Percentiles rank a stretch among this genome's conserved stretches.
Evolutionary conservation across 352 stramenopile genomes (phyloP).

Genomic region (Phytophthora tubulina): DNA sequence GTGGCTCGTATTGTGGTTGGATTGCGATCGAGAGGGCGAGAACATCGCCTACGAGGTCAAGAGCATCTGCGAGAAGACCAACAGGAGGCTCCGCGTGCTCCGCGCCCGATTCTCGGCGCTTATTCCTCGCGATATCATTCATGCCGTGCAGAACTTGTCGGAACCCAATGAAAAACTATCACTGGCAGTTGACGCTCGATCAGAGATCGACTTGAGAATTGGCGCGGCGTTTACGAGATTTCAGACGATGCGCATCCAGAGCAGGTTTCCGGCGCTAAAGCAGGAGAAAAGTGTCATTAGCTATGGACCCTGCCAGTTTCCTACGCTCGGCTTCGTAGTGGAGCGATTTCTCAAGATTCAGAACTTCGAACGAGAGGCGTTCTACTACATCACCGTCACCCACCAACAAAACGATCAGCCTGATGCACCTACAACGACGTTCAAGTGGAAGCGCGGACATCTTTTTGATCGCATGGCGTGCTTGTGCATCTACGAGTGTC

Average conservation of each 20-base stretch:
- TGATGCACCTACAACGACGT: slow-evolving; percentile 81
- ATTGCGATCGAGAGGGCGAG: slow-evolving; percentile 99
- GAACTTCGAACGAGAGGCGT: slow-evolving; percentile 97
- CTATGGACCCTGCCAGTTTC: slow-evolving; percentile 99
- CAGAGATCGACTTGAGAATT: slow-evolving; percentile 96
- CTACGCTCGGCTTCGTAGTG: slow-evolving; percentile 98
- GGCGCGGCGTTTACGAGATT: slow-evolving; percentile 96
- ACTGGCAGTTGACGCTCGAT: slow-evolving; percentile 90
- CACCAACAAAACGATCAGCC: slow-evolving; percentile 62
- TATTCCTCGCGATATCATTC: slow-evolving; percentile 92
- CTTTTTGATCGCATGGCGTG: slow-evolving; percentile 96
- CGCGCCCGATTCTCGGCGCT: slow-evolving; percentile 95
- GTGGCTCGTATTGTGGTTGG: slow-evolving; percentile 97
- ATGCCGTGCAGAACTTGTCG: slow-evolving; percentile 87
- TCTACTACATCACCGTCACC: slow-evolving; percentile 96
- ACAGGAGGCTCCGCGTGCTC: slow-evolving; percentile 78
- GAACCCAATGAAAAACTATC: slow-evolving; percentile 86
- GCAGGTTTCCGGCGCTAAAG: slow-evolving; percentile 74
- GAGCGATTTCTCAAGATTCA: slow-evolving; percentile 95
- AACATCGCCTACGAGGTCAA: slow-evolving; percentile 99
- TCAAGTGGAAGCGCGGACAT: slow-evolving; percentile 95
- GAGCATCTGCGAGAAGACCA: slow-evolving; percentile 82
- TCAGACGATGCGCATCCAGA: slow-evolving; percentile 95
- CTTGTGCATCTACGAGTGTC: slow-evolving; percentile 93
- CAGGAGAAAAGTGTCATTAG: slow-evolving; percentile 93